A percentile compares a stretch with the other conserved stretches of the same genome.
phyloP scores from a whole-genome alignment of 176 grass and related monocot species.

The Hsuehochloa calcarea region DNA sequence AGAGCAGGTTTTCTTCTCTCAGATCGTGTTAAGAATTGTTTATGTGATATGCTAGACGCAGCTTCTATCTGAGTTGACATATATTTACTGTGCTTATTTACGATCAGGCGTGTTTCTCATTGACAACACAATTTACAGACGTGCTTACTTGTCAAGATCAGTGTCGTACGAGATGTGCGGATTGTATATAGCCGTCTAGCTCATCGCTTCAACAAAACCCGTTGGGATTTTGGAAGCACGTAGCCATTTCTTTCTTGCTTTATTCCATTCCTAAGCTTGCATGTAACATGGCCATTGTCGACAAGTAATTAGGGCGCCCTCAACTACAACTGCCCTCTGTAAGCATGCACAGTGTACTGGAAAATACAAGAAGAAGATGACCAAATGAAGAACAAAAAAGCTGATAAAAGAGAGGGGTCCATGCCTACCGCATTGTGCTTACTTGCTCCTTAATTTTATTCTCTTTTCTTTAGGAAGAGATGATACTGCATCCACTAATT shows the following conservation, averaged over 20 bases:
- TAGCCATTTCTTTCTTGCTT: conserved; percentile 32
- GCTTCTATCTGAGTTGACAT: background rate
- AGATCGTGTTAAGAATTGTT: background rate
- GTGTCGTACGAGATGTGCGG: background rate
- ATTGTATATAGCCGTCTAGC: conserved; percentile 1
- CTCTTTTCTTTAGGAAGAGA: background rate
- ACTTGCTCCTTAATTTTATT: background rate
- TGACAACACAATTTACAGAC: background rate
- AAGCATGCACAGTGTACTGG: background rate
- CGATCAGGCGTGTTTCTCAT: background rate
- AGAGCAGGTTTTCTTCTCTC: background rate
- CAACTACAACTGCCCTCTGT: conserved; percentile 19
- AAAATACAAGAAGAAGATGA: conserved; percentile 18
- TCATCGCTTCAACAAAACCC: background rate
- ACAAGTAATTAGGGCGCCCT: conserved; percentile 3
- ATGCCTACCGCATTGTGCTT: conserved; percentile 6
- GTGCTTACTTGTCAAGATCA: background rate
- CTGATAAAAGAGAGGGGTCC: background rate
- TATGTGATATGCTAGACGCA: background rate
- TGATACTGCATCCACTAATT: background rate
- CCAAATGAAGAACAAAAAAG: background rate
- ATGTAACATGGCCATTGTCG: conserved; percentile 9
- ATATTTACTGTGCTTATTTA: background rate
- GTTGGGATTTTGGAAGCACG: conserved; percentile 9
- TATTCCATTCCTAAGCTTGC: conserved; percentile 11